A percentile compares a stretch with the other conserved stretches of the same genome.
Conservation (phyloP, 208 protist species). For the Trypanosoma congolense region DNA sequence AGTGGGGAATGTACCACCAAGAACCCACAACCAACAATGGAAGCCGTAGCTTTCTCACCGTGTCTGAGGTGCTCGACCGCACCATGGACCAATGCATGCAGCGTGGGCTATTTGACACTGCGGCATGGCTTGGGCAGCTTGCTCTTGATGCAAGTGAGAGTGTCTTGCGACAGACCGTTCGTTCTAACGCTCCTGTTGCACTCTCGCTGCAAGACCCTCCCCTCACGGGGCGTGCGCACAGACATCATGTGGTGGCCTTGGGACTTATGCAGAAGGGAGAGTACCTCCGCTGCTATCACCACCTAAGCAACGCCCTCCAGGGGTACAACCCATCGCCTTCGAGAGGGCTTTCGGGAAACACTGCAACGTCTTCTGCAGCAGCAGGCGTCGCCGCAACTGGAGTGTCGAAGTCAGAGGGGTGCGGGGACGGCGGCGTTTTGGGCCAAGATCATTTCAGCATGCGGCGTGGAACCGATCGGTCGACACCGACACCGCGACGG, state of each 20-base stretch:
- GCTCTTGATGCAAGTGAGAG: constrained; percentile 34
- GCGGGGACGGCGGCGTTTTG: not conserved
- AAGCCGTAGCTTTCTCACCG: constrained; percentile 18
- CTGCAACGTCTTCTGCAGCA: not conserved
- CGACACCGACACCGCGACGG: not conserved
- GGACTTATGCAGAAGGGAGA: constrained; percentile 57
- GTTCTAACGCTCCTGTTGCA: constrained; percentile 4
- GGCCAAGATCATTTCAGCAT: not conserved
- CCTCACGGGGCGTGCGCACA: constrained; percentile 20
- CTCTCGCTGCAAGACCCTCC: constrained; percentile 14
- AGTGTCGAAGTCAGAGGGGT: not conserved
- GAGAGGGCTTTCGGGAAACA: not conserved
- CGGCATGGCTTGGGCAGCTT: constrained; percentile 66
- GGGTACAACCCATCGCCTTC: constrained; percentile 10
- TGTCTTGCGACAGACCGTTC: constrained; percentile 15
- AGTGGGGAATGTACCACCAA: constrained; percentile 8
- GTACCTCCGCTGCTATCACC: constrained; percentile 68
- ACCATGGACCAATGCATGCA: constrained; percentile 68
- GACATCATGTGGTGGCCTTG: constrained; percentile 50
- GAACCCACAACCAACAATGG: constrained; percentile 2
- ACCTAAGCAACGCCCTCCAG: constrained; percentile 43
- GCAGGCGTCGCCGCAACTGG: not conserved
- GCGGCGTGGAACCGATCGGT: not conserved
- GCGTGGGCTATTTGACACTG: constrained; percentile 50
- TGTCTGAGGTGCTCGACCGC: constrained; percentile 32